Conservation (phyloP, 441 rosid species). For the Isatis lusitanica region DNA sequence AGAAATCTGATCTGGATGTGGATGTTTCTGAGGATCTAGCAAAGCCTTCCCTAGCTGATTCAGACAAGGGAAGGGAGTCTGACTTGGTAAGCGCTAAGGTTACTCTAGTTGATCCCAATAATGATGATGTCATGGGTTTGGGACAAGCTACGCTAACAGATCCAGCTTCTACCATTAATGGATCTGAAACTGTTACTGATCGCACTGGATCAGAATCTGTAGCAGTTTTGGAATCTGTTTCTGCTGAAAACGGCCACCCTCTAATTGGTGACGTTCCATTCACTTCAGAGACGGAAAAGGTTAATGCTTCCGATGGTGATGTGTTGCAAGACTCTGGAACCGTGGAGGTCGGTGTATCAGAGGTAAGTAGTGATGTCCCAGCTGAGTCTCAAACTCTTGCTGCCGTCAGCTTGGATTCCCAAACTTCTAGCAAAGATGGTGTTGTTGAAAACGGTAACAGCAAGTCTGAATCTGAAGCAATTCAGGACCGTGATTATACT, state of each 20-base stretch:
- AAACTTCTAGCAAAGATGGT: conserved; percentile 17
- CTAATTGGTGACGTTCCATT: conserved; percentile 15
- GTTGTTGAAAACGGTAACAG: conserved; percentile 26
- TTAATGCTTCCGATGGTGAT: conserved; percentile 26
- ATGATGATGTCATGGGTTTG: conserved; percentile 22
- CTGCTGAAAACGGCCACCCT: conserved; percentile 33
- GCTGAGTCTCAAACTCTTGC: conserved; percentile 15
- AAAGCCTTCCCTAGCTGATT: conserved; percentile 23
- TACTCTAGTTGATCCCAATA: conserved; percentile 25
- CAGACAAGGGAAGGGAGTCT: conserved; percentile 32
- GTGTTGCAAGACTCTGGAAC: conserved; percentile 29
- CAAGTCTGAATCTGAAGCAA: conserved; percentile 28
- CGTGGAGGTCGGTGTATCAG: conserved; percentile 18
- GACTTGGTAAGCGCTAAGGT: conserved; percentile 27
- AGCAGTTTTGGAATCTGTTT: conserved; percentile 27
- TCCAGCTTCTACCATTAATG: conserved; percentile 10
- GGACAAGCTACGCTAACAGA: conserved; percentile 33
- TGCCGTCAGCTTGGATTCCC: conserved; percentile 20
- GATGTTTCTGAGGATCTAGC: conserved; percentile 18
- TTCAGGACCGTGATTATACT: background rate
- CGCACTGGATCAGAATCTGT: conserved; percentile 15
- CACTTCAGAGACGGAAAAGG: conserved; percentile 31
- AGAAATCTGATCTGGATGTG: conserved; percentile 19
- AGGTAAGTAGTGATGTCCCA: conserved; percentile 18
- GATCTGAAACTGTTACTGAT: conserved; percentile 29